phyloP scores from a whole-genome alignment of 1,284 basidiomycete genomes.

The Puccinia brachypodii region DNA sequence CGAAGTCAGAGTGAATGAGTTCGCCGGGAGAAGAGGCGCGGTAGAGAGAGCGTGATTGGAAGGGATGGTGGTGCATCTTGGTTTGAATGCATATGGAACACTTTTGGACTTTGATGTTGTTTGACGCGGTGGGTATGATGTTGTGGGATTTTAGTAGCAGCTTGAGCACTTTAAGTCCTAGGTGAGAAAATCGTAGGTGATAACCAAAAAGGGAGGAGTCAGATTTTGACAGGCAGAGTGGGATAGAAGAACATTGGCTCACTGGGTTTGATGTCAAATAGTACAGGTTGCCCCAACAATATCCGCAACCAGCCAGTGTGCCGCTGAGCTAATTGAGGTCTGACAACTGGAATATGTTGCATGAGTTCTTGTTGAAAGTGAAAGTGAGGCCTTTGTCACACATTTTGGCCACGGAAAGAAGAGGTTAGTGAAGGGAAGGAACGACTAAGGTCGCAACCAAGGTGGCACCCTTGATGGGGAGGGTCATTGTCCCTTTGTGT shows the following conservation, averaged over 20 bases:
- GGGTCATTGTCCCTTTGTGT: neutral
- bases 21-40: neutral
- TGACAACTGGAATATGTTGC: too few relatives aligned
- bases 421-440: neutral
- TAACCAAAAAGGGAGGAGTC: neutral
- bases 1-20: neutral
- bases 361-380: neutral
- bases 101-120: constrained; percentile 14
- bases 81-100: neutral
- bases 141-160: neutral
- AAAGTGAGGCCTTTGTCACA: neutral
- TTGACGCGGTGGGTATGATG: neutral
- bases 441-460: neutral
- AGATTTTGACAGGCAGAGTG: neutral
- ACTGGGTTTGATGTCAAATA: neutral
- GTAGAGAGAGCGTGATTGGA: neutral
- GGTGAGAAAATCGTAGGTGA: neutral
- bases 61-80: neutral
- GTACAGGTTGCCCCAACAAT: neutral
- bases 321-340: too few relatives aligned
- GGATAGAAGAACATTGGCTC: neutral
- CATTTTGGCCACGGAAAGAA: neutral
- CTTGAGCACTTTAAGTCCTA: constrained; percentile 12
- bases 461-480: neutral
- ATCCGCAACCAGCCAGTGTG: neutral